Base-by-base conservation (phyloP, 2,329 filamentous ascomycete genomes). In the Lachnellula willkommii region DNA sequence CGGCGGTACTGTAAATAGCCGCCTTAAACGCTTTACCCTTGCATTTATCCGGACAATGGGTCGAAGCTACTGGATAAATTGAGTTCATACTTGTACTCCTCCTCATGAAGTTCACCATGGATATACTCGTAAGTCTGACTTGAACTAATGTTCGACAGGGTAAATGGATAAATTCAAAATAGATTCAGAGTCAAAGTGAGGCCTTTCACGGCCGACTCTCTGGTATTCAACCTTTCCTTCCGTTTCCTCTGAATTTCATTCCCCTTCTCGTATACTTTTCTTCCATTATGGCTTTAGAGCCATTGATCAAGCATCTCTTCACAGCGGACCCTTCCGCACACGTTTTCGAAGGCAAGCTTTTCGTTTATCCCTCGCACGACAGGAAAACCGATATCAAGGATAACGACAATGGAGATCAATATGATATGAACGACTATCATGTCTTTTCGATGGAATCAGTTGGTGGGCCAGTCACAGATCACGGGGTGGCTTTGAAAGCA, bases 331-430 rank as follows among this genome's bases (percentile, higher is more conserved):
- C 88, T 15, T 90, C 87, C 6, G 88, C 88, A 12, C 88, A 91
- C 71, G 87, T 89, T 68, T 92, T 91, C 75, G 83, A 90, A 60
- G 80, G 79, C 70, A 84, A 79, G 62, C 73, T 92, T 58, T 92
- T 90, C 76, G 81, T 92, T 72, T 92, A 91, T 74, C 88, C 88
- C 20, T 91, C 87, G 22, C 88, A 92, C 73, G 88, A 92, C 72
- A 81, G 87, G 63, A 85, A 89, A 70, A 89, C 86, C 5, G 80
- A 84, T 71, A 88, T 90, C 70, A 56, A 80, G 55, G 85, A 87
- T 77, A 91, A 92, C 74, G 88, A 91, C 77, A 90, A 90, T 78
- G 88, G 88, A 68, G 88, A 90, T 73, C 88, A 91, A 70, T 91
- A 90, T 70, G 88, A 90, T 74, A 92, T 91, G 88, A 79, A 75